Conservation (phyloP, 2,329 filamentous ascomycete genomes). For the Calonectria naviculata region DNA sequence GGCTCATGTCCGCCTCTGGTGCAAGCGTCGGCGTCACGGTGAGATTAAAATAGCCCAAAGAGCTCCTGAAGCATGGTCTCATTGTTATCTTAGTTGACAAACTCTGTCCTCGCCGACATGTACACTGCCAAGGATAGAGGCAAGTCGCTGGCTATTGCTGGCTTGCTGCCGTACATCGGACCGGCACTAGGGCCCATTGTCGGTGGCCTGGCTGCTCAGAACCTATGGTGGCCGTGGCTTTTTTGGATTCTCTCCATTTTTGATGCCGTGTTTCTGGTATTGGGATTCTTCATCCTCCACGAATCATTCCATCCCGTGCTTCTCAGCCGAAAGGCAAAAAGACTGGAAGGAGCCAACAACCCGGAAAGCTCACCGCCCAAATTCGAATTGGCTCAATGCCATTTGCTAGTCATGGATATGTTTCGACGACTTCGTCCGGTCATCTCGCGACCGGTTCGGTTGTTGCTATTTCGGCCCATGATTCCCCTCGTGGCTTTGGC, state of each 20-base stretch:
- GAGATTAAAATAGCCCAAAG: background rate
- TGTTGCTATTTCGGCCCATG: conserved; percentile 57
- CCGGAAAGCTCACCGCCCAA: background rate
- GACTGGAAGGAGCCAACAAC: background rate
- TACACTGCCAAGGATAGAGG: conserved; percentile 48
- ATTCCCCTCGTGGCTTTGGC: conserved; percentile 58
- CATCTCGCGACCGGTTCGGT: conserved; percentile 13
- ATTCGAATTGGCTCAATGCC: background rate
- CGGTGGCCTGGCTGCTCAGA: conserved; percentile 72
- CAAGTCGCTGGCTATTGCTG: conserved; percentile 48
- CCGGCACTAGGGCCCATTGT: conserved; percentile 76
- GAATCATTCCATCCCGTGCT: conserved; percentile 74
- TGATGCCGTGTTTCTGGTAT: conserved; percentile 64
- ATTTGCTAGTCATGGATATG: background rate
- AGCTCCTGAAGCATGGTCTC: background rate
- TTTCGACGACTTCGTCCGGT: background rate
- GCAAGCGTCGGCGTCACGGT: conserved; percentile 45
- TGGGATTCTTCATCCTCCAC: conserved; percentile 61
- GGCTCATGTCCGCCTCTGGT: conserved; percentile 39
- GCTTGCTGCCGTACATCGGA: conserved; percentile 56
- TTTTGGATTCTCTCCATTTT: conserved; percentile 74
- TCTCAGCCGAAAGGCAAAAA: conserved; percentile 46
- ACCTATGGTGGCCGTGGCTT: conserved; percentile 75
- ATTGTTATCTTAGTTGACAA: conserved; percentile 39
- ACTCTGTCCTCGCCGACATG: conserved; percentile 50